Base-by-base conservation (phyloP, 192 early-diverging fungal species). In the Jimgerdemannia flammicorona region DNA sequence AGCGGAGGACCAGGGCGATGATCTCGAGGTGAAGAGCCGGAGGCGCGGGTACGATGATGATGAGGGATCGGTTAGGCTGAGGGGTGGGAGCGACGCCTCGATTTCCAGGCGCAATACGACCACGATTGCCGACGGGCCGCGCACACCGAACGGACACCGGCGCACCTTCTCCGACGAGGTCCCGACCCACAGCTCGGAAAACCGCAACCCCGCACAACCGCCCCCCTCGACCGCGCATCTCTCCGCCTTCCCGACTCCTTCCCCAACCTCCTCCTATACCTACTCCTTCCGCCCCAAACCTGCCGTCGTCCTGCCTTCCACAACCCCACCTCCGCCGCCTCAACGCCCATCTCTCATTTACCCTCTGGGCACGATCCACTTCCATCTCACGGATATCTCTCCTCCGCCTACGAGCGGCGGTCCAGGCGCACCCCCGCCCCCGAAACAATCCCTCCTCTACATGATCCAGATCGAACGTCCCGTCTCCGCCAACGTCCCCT, bases 391-490 rank as follows among this genome's bases (percentile, higher is more conserved):
- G 78, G 78, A 79, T 4, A 79, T 75, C 0, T 75, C 73, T 70
- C 3, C 70, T 49, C 4, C 8, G n/a, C 29, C 42, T 18, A 3
- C 64, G 29, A 9, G 10, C 40, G 29, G 29, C 29, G 29, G 29
- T 29, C 49, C 49, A 59, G 6, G 49, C 8, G 49, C 49, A 65
- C 73, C 73, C 17, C 2, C 65, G 70, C 0, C 14, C 8, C 49
- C 49, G 6, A 59, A 59, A 59, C 17, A 73, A 67, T 41, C 39
- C 74, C 10, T 40, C 40, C 59, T 76, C 0, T 82, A 68, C 40
- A 75, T 82, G 44, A 73, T 82, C 3, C 81, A 82, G 41, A 82
- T 82, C 42, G 81, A 82, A 42, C 71, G 81, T n/a, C 75, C 81
- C 1, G 71, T 74, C 2, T 71, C 68, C 3, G 29, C 67, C 11